Percentiles rank a stretch among this genome's conserved stretches.
Conservation (phyloP, 352 stramenopile species). For the Paralagenidium karlingii region DNA sequence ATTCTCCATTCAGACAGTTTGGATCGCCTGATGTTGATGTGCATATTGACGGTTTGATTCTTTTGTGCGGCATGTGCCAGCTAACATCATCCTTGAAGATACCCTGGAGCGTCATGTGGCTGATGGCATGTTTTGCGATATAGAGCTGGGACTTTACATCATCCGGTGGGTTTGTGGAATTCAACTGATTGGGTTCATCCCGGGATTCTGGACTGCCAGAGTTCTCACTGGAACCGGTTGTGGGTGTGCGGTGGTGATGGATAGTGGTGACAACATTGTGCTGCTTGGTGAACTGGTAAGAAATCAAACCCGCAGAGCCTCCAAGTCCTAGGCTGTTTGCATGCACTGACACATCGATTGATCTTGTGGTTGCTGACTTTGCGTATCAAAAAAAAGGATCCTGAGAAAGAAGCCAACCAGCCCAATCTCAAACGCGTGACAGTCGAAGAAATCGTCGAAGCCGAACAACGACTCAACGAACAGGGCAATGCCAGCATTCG, state of each 20-base stretch:
- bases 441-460: constrained; percentile 71
- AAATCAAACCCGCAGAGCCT: background rate
- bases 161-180: constrained; percentile 47
- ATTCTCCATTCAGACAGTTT: constrained; percentile 1
- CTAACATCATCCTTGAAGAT: constrained; percentile 96
- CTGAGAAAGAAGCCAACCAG: constrained; percentile 70
- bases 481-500: constrained; percentile 52
- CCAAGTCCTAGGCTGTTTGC: background rate
- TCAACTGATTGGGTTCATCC: background rate
- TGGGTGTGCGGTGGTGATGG: no score
- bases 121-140: constrained; percentile 87
- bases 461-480: constrained; percentile 59
- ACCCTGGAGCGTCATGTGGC: constrained; percentile 87
- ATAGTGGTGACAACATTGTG: constrained; percentile 79
- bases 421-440: constrained; percentile 68
- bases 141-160: constrained; percentile 94
- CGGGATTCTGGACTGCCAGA: background rate
- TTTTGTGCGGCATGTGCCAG: constrained; percentile 12
- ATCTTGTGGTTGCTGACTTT: background rate
- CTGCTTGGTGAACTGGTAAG: constrained; percentile 72
- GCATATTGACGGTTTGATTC: background rate
- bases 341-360: background rate
- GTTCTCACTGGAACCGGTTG: no score
- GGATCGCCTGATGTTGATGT: background rate
- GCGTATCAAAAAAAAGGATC: constrained; percentile 24